Percentiles rank a stretch among this genome's conserved stretches.
Evolutionary conservation across 495 filamentous ascomycete genomes (phyloP).

Genomic region (Cryomyces minteri): DNA sequence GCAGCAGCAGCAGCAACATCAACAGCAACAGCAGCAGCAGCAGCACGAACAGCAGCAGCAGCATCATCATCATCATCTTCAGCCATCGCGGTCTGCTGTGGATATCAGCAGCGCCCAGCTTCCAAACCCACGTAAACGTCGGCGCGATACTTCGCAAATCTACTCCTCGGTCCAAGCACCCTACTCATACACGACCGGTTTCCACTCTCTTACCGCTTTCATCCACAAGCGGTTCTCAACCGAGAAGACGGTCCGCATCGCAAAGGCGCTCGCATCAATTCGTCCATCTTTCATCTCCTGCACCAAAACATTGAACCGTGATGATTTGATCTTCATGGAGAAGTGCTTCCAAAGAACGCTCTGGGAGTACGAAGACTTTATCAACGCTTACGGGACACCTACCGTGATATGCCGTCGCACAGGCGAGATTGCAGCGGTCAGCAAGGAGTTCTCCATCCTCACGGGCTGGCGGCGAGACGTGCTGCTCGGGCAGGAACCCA

Average conservation of each 20-base stretch:
- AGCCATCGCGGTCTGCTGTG: conserved; percentile 18
- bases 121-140: neutral
- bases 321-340: conserved; percentile 94
- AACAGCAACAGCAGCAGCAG: conserved; percentile 19
- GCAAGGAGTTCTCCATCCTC: conserved; percentile 84
- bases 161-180: conserved; percentile 80
- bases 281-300: conserved; percentile 85
- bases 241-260: conserved; percentile 56
- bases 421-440: conserved; percentile 79
- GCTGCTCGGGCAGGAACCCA: conserved; percentile 69
- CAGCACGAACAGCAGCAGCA: conserved; percentile 13
- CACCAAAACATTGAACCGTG: conserved; percentile 58
- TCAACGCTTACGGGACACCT: conserved; percentile 71
- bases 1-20: conserved; percentile 10
- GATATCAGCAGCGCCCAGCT: no score
- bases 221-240: conserved; percentile 57
- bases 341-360: conserved; percentile 88
- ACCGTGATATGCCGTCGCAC: conserved; percentile 83
- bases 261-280: conserved; percentile 71
- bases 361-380: conserved; percentile 81
- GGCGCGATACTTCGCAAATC: conserved; percentile 30
- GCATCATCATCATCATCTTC: neutral
- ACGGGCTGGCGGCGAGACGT: conserved; percentile 92
- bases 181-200: conserved; percentile 75
- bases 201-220: conserved; percentile 73